These are phyloP conservation scores for Fusarium pininemorale DNA, from an alignment of 2,329 filamentous ascomycete species.

Conservation along the genomic window DNA sequence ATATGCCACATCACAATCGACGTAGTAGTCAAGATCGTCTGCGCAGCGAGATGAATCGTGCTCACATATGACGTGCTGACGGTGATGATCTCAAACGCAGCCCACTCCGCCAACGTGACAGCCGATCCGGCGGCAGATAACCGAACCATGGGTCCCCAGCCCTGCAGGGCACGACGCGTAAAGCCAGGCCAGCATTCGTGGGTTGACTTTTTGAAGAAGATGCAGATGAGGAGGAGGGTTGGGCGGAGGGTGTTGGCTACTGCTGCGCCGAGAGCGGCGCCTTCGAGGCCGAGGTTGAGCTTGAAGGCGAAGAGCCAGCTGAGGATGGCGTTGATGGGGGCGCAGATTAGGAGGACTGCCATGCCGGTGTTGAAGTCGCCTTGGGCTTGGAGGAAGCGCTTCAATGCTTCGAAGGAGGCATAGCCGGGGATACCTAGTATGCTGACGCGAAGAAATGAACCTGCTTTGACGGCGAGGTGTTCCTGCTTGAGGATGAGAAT, in stretches of 20 bases:
- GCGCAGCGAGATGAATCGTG: slow-evolving; percentile 54
- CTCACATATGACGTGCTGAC: slow-evolving; percentile 56
- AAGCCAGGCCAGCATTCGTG: slow-evolving; percentile 52
- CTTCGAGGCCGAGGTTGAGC: slow-evolving; percentile 57
- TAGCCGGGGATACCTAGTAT: slow-evolving; percentile 62
- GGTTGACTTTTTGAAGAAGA: slow-evolving; percentile 50
- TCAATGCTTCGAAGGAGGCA: slow-evolving; percentile 62
- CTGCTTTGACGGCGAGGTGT: slow-evolving; percentile 58
- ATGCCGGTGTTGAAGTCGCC: slow-evolving; percentile 62
- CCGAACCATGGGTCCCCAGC: slow-evolving; percentile 53
- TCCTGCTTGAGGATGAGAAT: slow-evolving; percentile 57
- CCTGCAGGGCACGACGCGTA: slow-evolving; percentile 46
- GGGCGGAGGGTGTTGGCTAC: slow-evolving; percentile 60
- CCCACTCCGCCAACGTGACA: slow-evolving; percentile 55
- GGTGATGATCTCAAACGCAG: slow-evolving; percentile 55
- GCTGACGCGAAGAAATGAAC: slow-evolving; percentile 58
- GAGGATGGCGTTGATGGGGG: slow-evolving; percentile 58
- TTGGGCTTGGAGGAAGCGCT: slow-evolving; percentile 64
- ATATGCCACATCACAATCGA: slow-evolving; percentile 55
- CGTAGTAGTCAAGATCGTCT: slow-evolving; percentile 53
- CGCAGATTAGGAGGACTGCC: slow-evolving; percentile 51
- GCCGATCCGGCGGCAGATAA: slow-evolving; percentile 52
- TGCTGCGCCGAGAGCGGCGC: slow-evolving; percentile 60
- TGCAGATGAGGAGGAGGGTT: slow-evolving; percentile 57
- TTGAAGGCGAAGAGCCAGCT: slow-evolving; percentile 59